Evolutionary conservation across 2,329 filamentous ascomycete genomes (phyloP).

Genomic region (Trichophyton verrucosum): DNA sequence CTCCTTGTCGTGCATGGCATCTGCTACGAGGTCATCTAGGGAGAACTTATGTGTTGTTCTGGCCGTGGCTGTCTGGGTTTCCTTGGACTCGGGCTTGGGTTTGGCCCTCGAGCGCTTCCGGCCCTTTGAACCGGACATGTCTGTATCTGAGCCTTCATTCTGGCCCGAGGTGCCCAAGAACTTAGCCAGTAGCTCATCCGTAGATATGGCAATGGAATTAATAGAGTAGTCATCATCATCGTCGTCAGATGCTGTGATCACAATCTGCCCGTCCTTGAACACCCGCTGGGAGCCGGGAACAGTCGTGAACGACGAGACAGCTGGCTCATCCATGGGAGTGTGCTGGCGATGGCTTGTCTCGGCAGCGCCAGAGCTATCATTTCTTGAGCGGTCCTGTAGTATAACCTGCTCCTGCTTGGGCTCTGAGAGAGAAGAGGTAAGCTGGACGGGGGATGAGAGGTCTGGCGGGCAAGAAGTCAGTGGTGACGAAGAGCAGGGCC

Average conservation of each 20-base stretch:
- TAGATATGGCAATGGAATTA: slow-evolving; percentile 38
- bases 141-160: slow-evolving; percentile 7
- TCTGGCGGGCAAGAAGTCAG: slow-evolving; percentile 9
- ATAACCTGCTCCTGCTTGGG: not conserved
- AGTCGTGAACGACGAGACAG: slow-evolving; percentile 8
- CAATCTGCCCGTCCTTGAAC: slow-evolving; percentile 42
- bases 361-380: not conserved
- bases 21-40: slow-evolving; percentile 48
- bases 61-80: slow-evolving; percentile 25
- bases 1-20: slow-evolving; percentile 48
- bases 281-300: slow-evolving; percentile 11
- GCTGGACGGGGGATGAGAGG: slow-evolving; percentile 4
- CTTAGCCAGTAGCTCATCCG: slow-evolving; percentile 39
- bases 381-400: not conserved
- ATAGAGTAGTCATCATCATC: slow-evolving; percentile 45
- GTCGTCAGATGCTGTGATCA: slow-evolving; percentile 59
- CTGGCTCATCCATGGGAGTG: not conserved
- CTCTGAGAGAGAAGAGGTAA: slow-evolving; percentile 3
- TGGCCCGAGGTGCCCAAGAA: slow-evolving; percentile 17
- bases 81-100: slow-evolving; percentile 2
- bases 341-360: not conserved
- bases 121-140: slow-evolving; percentile 9
- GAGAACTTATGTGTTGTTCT: slow-evolving; percentile 49
- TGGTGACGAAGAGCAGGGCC: slow-evolving; percentile 2
- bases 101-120: slow-evolving; percentile 9